Conservation (phyloP, 768 basidiomycete genomes). For the Suillus discolor region DNA sequence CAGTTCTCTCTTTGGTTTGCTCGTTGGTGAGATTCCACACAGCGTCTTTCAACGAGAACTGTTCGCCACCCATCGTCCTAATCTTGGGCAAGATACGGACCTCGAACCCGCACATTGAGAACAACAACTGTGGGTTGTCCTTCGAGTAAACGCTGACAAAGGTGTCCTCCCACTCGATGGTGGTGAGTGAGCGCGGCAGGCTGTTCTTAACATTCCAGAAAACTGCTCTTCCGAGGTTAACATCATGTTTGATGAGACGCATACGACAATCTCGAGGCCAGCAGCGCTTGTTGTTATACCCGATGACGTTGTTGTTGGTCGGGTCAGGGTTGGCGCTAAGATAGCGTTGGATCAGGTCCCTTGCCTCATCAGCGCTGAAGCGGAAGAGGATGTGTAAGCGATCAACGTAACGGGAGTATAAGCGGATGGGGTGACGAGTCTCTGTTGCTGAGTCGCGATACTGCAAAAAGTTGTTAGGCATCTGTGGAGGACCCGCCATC, state of each 20-base stretch:
- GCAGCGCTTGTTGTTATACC: constrained; percentile 98
- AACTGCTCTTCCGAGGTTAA: constrained; percentile 96
- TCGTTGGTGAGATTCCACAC: constrained; percentile 98
- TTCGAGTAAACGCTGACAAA: constrained; percentile 97
- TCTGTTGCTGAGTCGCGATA: constrained; percentile 95
- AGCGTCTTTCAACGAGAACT: constrained; percentile 94
- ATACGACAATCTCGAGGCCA: constrained; percentile 99
- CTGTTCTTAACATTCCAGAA: constrained; percentile 99
- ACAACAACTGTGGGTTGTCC: constrained; percentile 95
- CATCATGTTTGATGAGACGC: constrained; percentile 99
- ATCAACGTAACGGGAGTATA: constrained; percentile 98
- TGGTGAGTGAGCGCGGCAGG: constrained; percentile 91
- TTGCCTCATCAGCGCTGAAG: constrained; percentile 95
- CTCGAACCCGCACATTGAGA: constrained; percentile 99
- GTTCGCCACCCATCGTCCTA: constrained; percentile 92
- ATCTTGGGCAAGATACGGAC: constrained; percentile 97
- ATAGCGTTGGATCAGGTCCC: constrained; percentile 97
- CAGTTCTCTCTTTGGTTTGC: constrained; percentile 95
- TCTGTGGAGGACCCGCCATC: constrained; percentile 97
- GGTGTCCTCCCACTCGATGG: constrained; percentile 99
- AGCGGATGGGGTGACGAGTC: constrained; percentile 94
- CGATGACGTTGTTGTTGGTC: constrained; percentile 98
- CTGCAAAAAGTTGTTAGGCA: constrained; percentile 98
- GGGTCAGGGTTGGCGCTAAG: constrained; percentile 97
- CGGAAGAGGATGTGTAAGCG: constrained; percentile 94